Conservation (phyloP, 805 yeast species). For the Lachancea meyersii region DNA sequence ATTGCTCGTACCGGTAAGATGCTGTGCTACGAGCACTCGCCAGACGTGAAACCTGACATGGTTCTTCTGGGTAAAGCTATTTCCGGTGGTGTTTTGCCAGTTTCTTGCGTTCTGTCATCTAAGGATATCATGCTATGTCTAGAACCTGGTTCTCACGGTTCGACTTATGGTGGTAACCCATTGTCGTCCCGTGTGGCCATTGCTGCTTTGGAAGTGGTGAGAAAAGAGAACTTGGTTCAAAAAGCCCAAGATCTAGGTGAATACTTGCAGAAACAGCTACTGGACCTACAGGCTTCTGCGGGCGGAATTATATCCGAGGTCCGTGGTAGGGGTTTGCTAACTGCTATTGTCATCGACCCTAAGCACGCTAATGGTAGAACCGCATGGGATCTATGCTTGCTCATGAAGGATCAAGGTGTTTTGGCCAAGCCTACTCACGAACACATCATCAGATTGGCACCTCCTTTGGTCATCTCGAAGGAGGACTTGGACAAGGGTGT, state of each 20-base stretch:
- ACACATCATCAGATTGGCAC: conserved; percentile 91
- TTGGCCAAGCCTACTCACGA: conserved; percentile 97
- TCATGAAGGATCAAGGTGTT: conserved; percentile 83
- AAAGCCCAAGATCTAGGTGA: conserved; percentile 70
- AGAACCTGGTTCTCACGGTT: conserved; percentile 95
- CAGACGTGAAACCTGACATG: conserved; percentile 76
- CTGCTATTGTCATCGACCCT: conserved; percentile 88
- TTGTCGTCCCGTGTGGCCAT: conserved; percentile 87
- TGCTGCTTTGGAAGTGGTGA: conserved; percentile 86
- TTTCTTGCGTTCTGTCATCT: conserved; percentile 86
- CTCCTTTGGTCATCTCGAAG: conserved; percentile 86
- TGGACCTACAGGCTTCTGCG: conserved; percentile 45
- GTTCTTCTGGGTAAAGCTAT: conserved; percentile 89
- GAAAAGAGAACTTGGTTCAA: conserved; percentile 78
- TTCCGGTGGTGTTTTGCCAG: conserved; percentile 92
- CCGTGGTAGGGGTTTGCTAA: conserved; percentile 79
- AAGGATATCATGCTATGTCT: conserved; percentile 81
- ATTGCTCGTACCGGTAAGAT: conserved; percentile 95
- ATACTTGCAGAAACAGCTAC: conserved; percentile 54
- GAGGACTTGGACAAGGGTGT: conserved; percentile 82
- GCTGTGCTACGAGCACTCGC: conserved; percentile 83
- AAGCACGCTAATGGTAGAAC: conserved; percentile 78
- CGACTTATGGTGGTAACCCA: conserved; percentile 97
- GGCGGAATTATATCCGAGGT: conserved; percentile 54
- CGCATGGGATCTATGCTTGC: conserved; percentile 92